Percentiles rank a stretch among this genome's conserved stretches.
Conservation (phyloP, 148 eudicot species). For the Fagopyrum tataricum region DNA sequence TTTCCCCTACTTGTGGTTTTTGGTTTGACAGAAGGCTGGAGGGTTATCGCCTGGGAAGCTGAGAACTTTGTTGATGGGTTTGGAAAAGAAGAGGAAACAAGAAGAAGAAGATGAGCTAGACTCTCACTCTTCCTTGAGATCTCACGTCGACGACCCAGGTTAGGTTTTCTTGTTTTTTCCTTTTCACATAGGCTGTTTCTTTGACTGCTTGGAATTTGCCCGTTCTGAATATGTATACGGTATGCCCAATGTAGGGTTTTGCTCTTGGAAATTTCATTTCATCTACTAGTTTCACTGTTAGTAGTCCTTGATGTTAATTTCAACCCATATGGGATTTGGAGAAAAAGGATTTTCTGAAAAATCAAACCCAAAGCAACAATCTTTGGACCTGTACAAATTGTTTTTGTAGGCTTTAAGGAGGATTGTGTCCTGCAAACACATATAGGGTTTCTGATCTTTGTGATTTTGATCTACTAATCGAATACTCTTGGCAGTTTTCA, state of each 20-base stretch:
- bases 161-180: neutral
- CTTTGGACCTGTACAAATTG: neutral
- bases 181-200: neutral
- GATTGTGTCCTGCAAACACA: neutral
- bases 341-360: neutral
- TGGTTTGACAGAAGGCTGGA: conserved; percentile 13
- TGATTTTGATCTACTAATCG: neutral
- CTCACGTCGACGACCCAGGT: conserved; percentile 9
- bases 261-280: neutral
- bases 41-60: conserved; percentile 14
- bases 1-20: neutral
- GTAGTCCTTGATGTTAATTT: conserved; percentile 1
- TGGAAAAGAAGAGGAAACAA: conserved; percentile 14
- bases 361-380: neutral
- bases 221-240: neutral
- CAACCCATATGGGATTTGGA: neutral
- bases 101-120: conserved; percentile 14
- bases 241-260: conserved; percentile 4
- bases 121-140: conserved; percentile 10
- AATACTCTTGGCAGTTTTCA: neutral
- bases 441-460: neutral
- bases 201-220: neutral
- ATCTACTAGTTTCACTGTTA: neutral
- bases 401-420: neutral
- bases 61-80: conserved; percentile 13